Evolutionary conservation across 768 basidiomycete genomes (phyloP), one percentile per base, ranked within the genome.

Genomic region (Xanthoconium purpureum): DNA sequence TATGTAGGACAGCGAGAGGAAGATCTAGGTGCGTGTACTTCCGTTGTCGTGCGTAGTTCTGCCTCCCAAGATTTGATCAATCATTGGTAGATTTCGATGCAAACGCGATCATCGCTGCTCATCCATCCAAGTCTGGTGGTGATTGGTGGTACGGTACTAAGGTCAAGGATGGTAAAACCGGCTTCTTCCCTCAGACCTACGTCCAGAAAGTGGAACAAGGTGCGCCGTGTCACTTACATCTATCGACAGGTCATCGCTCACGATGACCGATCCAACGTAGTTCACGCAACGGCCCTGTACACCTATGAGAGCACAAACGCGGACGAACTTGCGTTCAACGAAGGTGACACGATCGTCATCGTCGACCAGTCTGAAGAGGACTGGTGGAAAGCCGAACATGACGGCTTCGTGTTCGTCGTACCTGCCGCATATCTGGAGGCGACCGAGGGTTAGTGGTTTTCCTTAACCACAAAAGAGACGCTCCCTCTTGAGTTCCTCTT

Each of bases 341-440:
- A 93, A 73, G 94, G 91, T 56, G 91, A 96, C 54, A 69, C 73
- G 35, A 74, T 98, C 38, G 77, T 78, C 9, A 84, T 99, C 59
- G 80, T 98, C 55, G 97, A 99, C 67, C 82, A 74, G 46, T 81
- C 81, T 52, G 97, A 98, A 62, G 79, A 76, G 50, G 90, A 91
- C 64, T 98, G 97, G 97, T 98, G 92, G 92, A 98, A 95, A 77
- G 89, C 88, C 38, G 95, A 98, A 75, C 82, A 83, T 66, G 84
- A 81, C 47, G 96, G 96, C 20, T 73, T 86, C 58, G 85, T 97
- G 50, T 91, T 89, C 75, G 85, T 94, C 66, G 94, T 94, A 5
- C 97, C 97, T 50, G 93, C 94, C 28, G 84, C 87, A 18, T 98
- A 98, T 71, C 71, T 99, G 70, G 90, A 96, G 73, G 72, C 86